Conservation (phyloP, 352 stramenopile genomes). For the Phytophthora kernoviae region DNA sequence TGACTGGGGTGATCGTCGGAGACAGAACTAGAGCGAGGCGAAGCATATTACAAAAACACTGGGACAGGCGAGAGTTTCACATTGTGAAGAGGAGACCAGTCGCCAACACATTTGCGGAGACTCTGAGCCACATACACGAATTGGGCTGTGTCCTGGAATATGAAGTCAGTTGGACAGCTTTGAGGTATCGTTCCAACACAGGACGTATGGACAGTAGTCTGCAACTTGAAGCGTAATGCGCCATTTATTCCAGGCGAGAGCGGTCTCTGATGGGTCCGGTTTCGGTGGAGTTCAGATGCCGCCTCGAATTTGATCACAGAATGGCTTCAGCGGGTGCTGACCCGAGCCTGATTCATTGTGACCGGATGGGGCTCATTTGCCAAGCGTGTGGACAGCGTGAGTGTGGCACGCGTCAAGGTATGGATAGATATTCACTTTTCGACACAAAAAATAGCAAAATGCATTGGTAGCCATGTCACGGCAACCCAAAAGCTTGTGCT, state of each 20-base stretch:
- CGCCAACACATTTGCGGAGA: constrained; percentile 26
- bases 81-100: constrained; percentile 7
- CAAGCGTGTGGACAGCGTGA: constrained; percentile 28
- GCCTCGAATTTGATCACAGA: constrained; percentile 29
- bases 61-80: constrained; percentile 18
- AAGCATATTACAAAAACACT: constrained; percentile 11
- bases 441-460: not conserved
- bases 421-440: constrained; percentile 23
- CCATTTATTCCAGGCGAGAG: constrained; percentile 14
- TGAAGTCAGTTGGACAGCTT: constrained; percentile 3
- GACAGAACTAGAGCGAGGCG: not conserved
- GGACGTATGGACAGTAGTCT: constrained; percentile 7
- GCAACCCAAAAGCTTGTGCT: constrained; percentile 4
- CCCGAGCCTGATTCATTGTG: constrained; percentile 29
- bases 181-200: not conserved
- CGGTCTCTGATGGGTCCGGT: constrained; percentile 16
- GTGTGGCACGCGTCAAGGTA: not conserved
- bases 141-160: constrained; percentile 14
- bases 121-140: constrained; percentile 20
- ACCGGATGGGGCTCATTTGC: constrained; percentile 32
- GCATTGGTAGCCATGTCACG: constrained; percentile 16
- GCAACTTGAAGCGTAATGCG: constrained; percentile 14
- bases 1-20: constrained; percentile 7
- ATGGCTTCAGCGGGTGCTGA: constrained; percentile 22
- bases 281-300: constrained; percentile 27